Percentiles rank a stretch among this genome's conserved stretches.
These are phyloP conservation scores for Cyamopsis tetragonoloba DNA, from an alignment of 306 rosid species.

Conservation along the genomic window DNA sequence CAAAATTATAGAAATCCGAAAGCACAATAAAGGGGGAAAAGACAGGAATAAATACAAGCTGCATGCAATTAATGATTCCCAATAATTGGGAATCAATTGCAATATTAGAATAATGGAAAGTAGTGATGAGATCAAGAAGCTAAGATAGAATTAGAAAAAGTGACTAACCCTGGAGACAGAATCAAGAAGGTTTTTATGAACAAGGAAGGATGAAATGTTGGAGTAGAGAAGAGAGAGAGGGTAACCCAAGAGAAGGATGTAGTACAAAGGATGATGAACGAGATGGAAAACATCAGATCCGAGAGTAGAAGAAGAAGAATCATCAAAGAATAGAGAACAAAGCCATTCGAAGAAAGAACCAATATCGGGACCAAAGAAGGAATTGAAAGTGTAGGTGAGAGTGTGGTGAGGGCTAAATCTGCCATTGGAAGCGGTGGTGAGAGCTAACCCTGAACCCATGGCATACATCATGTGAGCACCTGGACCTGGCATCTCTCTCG, in stretches of 20 bases:
- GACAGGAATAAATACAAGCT: too few relatives aligned
- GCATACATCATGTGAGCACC: constrained; percentile 90
- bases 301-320: constrained; percentile 6
- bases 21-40: background rate
- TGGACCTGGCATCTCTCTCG: constrained; percentile 75
- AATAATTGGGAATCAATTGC: too few relatives aligned
- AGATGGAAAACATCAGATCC: constrained; percentile 48
- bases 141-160: too few relatives aligned
- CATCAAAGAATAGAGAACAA: constrained; percentile 40
- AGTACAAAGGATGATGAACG: constrained; percentile 66
- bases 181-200: constrained; percentile 49
- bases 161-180: constrained; percentile 50
- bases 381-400: constrained; percentile 58
- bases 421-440: constrained; percentile 46
- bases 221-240: constrained; percentile 77
- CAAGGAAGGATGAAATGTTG: constrained; percentile 45
- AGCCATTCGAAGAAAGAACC: constrained; percentile 92
- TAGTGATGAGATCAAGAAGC: too few relatives aligned
- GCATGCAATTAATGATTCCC: too few relatives aligned
- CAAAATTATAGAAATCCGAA: too few relatives aligned
- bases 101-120: too few relatives aligned
- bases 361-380: constrained; percentile 92
- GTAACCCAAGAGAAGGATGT: constrained; percentile 55
- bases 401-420: constrained; percentile 80
- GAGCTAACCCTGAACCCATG: constrained; percentile 66